Evolutionary conservation across 352 stramenopile species (phyloP).

Genomic region (Globisporangium splendens): DNA sequence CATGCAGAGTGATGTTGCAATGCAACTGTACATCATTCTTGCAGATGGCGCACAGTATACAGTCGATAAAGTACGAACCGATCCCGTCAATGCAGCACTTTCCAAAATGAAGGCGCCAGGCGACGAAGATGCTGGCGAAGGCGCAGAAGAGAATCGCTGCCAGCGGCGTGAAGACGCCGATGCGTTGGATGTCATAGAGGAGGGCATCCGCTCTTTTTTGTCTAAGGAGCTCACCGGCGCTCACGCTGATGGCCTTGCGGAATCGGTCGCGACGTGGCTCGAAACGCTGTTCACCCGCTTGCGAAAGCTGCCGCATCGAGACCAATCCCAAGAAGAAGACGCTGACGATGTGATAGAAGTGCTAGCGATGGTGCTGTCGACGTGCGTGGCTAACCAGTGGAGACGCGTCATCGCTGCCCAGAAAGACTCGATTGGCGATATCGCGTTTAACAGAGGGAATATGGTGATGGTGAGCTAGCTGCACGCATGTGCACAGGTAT

Average conservation of each 20-base stretch:
- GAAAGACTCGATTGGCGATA: neutral
- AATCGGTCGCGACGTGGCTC: neutral
- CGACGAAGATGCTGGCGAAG: neutral
- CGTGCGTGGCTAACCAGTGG: neutral
- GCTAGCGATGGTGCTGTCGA: constrained; percentile 5
- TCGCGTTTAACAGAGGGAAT: neutral
- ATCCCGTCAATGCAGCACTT: neutral
- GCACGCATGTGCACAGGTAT: neutral
- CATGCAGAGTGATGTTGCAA: neutral
- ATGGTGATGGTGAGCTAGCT: neutral
- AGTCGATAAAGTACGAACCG: neutral
- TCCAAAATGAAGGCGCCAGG: neutral
- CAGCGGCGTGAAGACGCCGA: neutral
- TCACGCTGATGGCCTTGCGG: no score
- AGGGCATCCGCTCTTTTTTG: neutral
- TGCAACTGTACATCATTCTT: neutral
- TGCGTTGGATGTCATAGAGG: neutral
- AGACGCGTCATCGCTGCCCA: neutral
- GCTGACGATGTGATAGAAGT: constrained; percentile 6
- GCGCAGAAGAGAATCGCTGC: neutral
- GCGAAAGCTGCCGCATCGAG: neutral
- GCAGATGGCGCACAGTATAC: neutral
- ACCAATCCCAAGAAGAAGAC: no score
- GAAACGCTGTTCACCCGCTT: neutral
- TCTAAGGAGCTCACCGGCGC: no score